These are phyloP conservation scores for Penicillium cataractarum DNA, from an alignment of 495 filamentous ascomycete species.

Conservation along the genomic window DNA sequence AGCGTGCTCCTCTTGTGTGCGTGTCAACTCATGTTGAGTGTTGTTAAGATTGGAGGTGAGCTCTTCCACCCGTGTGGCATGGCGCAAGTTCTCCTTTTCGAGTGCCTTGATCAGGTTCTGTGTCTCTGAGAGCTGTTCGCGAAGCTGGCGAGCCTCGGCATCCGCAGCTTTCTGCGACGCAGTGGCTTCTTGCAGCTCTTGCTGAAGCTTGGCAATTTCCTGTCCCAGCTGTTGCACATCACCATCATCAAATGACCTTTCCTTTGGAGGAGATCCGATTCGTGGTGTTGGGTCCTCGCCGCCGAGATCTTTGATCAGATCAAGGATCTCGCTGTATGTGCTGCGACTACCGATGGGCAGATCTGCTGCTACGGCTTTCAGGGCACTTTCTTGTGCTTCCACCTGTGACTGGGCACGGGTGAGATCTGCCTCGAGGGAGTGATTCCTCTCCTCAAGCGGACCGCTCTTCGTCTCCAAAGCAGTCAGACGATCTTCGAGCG, in stretches of 20 bases:
- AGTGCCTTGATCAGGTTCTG: constrained; percentile 49
- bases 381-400: constrained; percentile 46
- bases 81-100: constrained; percentile 50
- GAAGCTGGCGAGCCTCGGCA: constrained; percentile 36
- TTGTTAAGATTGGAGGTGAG: constrained; percentile 40
- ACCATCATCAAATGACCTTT: constrained; percentile 22
- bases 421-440: constrained; percentile 46
- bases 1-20: constrained; percentile 41
- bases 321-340: constrained; percentile 48
- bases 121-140: constrained; percentile 45
- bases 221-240: constrained; percentile 33
- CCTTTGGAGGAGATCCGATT: constrained; percentile 21
- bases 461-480: constrained; percentile 42
- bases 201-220: constrained; percentile 36
- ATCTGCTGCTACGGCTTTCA: constrained; percentile 48
- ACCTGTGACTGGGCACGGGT: constrained; percentile 46
- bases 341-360: constrained; percentile 39
- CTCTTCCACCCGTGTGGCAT: constrained; percentile 39
- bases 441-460: constrained; percentile 49
- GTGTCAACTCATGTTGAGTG: constrained; percentile 37
- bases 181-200: constrained; percentile 32
- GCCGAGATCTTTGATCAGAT: constrained; percentile 46
- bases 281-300: constrained; percentile 22
- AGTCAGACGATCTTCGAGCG: constrained; percentile 42
- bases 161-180: constrained; percentile 38